Evolutionary conservation across 441 rosid species (phyloP).

Genomic region (Erodium trifolium): DNA sequence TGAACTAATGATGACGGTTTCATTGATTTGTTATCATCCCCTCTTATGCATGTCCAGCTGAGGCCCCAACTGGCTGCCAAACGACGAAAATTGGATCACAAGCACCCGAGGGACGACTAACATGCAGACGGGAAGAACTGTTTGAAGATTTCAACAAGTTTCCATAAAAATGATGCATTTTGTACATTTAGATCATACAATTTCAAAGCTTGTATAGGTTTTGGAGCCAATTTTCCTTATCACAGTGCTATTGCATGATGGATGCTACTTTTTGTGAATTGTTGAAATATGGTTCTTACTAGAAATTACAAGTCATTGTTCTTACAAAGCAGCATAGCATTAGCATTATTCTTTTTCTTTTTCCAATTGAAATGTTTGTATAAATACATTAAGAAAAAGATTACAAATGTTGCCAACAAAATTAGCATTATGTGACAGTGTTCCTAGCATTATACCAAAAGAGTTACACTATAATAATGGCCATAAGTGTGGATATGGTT

Average conservation of each 20-base stretch:
- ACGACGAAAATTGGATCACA: constrained; percentile 24
- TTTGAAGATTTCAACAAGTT: constrained; percentile 5
- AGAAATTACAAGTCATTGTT: too few species aligned
- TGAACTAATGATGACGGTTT: background rate
- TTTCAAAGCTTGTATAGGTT: background rate
- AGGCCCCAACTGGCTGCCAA: constrained; percentile 40
- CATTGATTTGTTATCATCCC: constrained; percentile 4
- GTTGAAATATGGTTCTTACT: too few species aligned
- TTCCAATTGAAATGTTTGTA: background rate
- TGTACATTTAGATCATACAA: constrained; percentile 15
- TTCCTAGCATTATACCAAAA: too few species aligned
- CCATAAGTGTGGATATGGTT: too few species aligned
- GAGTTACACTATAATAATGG: too few species aligned
- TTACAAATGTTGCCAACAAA: background rate
- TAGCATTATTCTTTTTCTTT: background rate
- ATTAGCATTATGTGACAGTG: too few species aligned
- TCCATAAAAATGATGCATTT: background rate
- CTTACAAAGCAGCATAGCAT: background rate
- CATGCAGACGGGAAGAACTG: background rate
- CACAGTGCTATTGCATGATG: background rate
- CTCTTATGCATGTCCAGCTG: constrained; percentile 36
- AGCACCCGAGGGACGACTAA: background rate
- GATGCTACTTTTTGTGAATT: too few species aligned
- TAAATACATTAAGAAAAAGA: background rate
- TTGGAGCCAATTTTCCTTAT: background rate